Evolutionary conservation across 257 asterid genomes (phyloP).

Genomic region (Paulownia fortunei): DNA sequence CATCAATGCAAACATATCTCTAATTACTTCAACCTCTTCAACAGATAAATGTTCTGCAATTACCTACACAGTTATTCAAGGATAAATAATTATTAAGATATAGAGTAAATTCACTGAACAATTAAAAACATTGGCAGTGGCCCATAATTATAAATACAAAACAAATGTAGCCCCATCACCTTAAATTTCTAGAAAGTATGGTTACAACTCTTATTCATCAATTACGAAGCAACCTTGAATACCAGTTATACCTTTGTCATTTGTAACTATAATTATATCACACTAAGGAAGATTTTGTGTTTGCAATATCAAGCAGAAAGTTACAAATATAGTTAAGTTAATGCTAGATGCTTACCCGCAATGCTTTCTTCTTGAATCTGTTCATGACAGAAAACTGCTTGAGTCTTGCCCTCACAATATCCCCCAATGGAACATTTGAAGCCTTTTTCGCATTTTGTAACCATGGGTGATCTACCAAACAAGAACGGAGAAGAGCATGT

Average conservation of each 20-base stretch:
- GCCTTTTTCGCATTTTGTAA: slow-evolving; percentile 87
- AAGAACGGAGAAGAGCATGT: slow-evolving; percentile 13
- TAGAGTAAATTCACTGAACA: slow-evolving; percentile 9
- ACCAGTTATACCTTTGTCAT: background rate
- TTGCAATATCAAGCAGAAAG: slow-evolving; percentile 3
- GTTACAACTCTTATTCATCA: background rate
- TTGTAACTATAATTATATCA: background rate
- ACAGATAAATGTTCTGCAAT: slow-evolving; percentile 81
- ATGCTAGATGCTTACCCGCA: slow-evolving; percentile 63
- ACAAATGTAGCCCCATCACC: background rate
- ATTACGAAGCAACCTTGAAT: background rate
- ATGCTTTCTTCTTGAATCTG: slow-evolving; percentile 87
- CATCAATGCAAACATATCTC: slow-evolving; percentile 86
- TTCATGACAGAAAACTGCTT: slow-evolving; percentile 91
- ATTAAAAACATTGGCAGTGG: background rate
- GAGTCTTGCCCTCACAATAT: slow-evolving; percentile 83
- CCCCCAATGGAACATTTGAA: slow-evolving; percentile 89
- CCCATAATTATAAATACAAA: background rate
- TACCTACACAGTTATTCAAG: slow-evolving; percentile 53
- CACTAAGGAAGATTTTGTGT: background rate
- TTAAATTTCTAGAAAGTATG: background rate
- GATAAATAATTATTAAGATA: slow-evolving; percentile 18
- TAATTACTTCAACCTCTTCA: slow-evolving; percentile 89
- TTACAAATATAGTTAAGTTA: background rate
- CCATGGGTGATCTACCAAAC: slow-evolving; percentile 84